Percentiles rank a stretch among this genome's conserved stretches.
phyloP scores from a whole-genome alignment of 2,329 filamentous ascomycete species.

The Trichoderma asperellum region DNA sequence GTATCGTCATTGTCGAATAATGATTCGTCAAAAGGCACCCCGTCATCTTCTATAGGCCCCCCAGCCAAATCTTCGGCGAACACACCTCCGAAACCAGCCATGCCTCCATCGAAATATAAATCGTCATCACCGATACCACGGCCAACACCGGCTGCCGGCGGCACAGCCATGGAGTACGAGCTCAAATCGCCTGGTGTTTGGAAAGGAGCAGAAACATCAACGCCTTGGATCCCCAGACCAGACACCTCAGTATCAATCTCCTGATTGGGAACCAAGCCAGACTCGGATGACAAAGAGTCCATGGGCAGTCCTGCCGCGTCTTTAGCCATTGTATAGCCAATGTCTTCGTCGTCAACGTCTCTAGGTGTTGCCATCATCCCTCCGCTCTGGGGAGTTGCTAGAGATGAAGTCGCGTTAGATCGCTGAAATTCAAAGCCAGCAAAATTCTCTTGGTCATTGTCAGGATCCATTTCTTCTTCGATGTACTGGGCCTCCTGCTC shows the following conservation, averaged over 20 bases:
- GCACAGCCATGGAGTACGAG: slow-evolving; percentile 17
- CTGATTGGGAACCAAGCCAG: slow-evolving; percentile 2
- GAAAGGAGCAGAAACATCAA: slow-evolving; percentile 33
- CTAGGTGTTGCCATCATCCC: slow-evolving; percentile 57
- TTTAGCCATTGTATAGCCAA: slow-evolving; percentile 60
- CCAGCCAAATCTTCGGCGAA: slow-evolving; percentile 52
- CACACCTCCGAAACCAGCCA: slow-evolving; percentile 52
- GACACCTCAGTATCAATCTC: slow-evolving; percentile 34
- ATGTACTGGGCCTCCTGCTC: slow-evolving; percentile 32
- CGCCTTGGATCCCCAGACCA: slow-evolving; percentile 51
- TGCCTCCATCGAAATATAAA: slow-evolving; percentile 70
- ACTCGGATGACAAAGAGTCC: slow-evolving; percentile 26
- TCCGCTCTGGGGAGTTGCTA: slow-evolving; percentile 55
- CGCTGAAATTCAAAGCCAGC: slow-evolving; percentile 62
- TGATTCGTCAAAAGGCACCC: slow-evolving; percentile 69
- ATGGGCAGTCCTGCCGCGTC: slow-evolving; percentile 44
- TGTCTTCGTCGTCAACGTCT: slow-evolving; percentile 55
- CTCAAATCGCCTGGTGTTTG: not conserved
- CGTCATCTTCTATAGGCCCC: slow-evolving; percentile 55
- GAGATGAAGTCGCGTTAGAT: slow-evolving; percentile 55
- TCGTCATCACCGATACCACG: slow-evolving; percentile 56
- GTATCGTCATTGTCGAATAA: slow-evolving; percentile 72
- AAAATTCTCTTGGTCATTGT: slow-evolving; percentile 64
- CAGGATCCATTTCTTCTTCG: slow-evolving; percentile 48
- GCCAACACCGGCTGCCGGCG: slow-evolving; percentile 28